Percentiles rank a stretch among this genome's conserved stretches.
These are phyloP conservation scores for Perilla frutescens DNA, from an alignment of 257 asterid species.

Conservation along the genomic window DNA sequence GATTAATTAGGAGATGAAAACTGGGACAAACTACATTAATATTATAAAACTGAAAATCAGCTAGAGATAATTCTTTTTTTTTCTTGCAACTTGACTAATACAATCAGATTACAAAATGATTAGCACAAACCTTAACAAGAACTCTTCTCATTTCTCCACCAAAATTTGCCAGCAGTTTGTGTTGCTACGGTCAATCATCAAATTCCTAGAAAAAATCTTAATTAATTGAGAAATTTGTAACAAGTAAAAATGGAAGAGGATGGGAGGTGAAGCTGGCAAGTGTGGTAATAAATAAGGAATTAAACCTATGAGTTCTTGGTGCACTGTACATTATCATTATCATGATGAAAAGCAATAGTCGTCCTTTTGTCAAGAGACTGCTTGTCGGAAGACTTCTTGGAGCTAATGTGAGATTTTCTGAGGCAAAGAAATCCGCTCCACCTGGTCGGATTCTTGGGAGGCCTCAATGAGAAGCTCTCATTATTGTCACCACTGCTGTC, in stretches of 20 bases:
- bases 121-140: slow-evolving; percentile 38
- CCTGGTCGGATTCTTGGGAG: slow-evolving; percentile 76
- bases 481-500: slow-evolving; percentile 6
- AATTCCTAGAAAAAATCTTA: slow-evolving; percentile 41
- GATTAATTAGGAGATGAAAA: background rate
- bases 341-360: slow-evolving; percentile 34
- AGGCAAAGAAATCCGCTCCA: slow-evolving; percentile 88
- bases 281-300: too few relatives aligned
- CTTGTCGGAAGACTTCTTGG: slow-evolving; percentile 57
- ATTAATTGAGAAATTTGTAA: too few relatives aligned
- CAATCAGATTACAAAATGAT: slow-evolving; percentile 37
- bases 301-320: slow-evolving; percentile 54
- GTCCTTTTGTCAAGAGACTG: slow-evolving; percentile 39
- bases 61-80: background rate
- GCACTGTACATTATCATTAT: slow-evolving; percentile 40
- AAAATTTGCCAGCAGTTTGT: slow-evolving; percentile 34
- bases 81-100: slow-evolving; percentile 36
- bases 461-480: slow-evolving; percentile 48
- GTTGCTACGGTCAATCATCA: slow-evolving; percentile 39
- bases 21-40: too few relatives aligned
- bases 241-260: too few relatives aligned
- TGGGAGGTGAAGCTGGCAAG: too few relatives aligned
- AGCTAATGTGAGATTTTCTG: slow-evolving; percentile 71
- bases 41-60: slow-evolving; percentile 11
- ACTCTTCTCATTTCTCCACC: slow-evolving; percentile 22